phyloP scores from a whole-genome alignment of 2,329 filamentous ascomycete genomes.

The Myriosclerotinia duriaeana region DNA sequence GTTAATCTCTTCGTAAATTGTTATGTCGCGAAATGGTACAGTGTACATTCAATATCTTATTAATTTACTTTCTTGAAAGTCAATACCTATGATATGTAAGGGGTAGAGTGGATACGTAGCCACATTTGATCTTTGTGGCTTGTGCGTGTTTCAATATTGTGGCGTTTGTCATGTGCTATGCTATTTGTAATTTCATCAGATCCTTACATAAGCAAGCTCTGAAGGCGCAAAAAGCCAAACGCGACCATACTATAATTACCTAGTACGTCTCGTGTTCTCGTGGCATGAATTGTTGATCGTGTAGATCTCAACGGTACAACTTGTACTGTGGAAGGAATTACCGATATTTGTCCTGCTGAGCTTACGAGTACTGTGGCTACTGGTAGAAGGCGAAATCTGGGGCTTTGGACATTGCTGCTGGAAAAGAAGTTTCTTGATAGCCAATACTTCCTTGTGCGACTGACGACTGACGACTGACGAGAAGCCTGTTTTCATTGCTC shows the following conservation, averaged over 20 bases:
- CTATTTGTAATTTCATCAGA: background rate
- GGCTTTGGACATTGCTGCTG: background rate
- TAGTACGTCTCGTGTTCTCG: background rate
- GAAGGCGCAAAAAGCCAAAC: background rate
- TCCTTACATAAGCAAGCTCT: background rate
- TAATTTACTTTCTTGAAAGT: conserved; percentile 4
- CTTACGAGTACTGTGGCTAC: too few relatives aligned
- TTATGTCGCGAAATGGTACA: conserved; percentile 6
- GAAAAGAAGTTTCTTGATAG: background rate
- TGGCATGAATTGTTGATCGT: background rate
- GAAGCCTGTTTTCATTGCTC: background rate
- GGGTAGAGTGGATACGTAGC: conserved; percentile 6
- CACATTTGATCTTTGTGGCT: background rate
- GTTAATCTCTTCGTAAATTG: conserved; percentile 8
- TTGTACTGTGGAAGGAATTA: background rate
- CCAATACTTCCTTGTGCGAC: background rate
- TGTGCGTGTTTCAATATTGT: background rate
- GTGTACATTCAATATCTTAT: background rate
- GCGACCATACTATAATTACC: background rate
- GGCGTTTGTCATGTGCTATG: background rate
- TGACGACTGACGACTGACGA: too few relatives aligned
- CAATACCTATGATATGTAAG: conserved; percentile 7
- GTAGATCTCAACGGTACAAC: background rate
- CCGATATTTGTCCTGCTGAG: background rate
- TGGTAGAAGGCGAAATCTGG: background rate